Evolutionary conservation across 163 green algal genomes (phyloP), one percentile per base, ranked within the genome.

Genomic region (Volvox carteri): DNA sequence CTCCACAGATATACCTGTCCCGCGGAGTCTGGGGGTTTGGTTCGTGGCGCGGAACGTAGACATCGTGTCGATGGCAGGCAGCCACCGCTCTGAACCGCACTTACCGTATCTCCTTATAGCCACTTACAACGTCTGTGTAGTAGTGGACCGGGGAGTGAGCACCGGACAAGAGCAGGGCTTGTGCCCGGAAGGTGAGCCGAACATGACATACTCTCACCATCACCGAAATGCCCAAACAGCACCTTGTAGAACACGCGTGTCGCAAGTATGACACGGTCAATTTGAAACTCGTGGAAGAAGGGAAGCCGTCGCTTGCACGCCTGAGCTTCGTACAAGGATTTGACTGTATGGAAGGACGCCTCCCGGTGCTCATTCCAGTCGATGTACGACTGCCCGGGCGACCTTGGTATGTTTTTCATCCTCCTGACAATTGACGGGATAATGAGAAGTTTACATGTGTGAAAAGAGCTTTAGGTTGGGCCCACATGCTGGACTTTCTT

Each of bases 271-370:
- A 70, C 75, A 0, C 75, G 75, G 12, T 84, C 75, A 4, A 50
- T 19, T 23, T 84, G 46, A 52, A 84, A 84, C 18, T 84, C 75
- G 16, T 68, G 54, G 23, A 84, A 84, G 30, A 72, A 84, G 8
- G 75, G 75, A 3, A 84, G 75, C 25, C 68, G 68, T 52, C 50
- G 46, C 0, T 18, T 19, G 30, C 18, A 28, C 3, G 75, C 75
- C 16, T 84, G 46, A 1, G 30, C 46, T 11, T 84, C 75, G 30
- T 84, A 84, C 48, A 84, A 35, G n/a, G 48, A 62, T 33, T 84
- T 84, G 33, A 84, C 75, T 70, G 75, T 84, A 4, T 84, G 75
- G 21, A 84, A 84, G 30, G 75, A 84, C 33, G 75, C 75, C 0
- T 84, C 48, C 16, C 75, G 4, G 48, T 84, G 33, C 30, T 84